These are phyloP conservation scores for Aspergillus taichungensis DNA, from an alignment of 495 filamentous ascomycete genomes.

Conservation along the genomic window DNA sequence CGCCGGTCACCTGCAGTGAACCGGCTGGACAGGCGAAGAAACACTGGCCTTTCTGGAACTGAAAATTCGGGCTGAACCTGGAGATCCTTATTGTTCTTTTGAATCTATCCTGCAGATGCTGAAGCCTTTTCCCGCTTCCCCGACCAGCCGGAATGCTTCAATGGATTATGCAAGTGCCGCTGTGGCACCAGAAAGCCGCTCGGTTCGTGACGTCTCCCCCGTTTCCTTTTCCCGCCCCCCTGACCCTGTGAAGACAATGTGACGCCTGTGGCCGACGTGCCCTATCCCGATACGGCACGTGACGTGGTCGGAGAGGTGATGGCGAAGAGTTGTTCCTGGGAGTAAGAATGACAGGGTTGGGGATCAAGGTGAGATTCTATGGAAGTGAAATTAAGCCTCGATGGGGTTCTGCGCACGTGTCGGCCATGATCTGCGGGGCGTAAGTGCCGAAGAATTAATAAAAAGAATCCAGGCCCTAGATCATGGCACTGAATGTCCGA, in stretches of 20 bases:
- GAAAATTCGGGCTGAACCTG: constrained; percentile 2
- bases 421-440: constrained; percentile 4
- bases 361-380: not conserved
- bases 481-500: constrained; percentile 6
- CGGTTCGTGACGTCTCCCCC: not conserved
- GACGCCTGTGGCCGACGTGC: too few relatives aligned
- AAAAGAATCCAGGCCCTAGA: not conserved
- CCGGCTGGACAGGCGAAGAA: constrained; percentile 5
- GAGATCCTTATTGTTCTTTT: constrained; percentile 5
- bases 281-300: too few relatives aligned
- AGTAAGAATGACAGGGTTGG: not conserved
- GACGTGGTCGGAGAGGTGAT: not conserved
- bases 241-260: not conserved
- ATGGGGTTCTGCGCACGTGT: constrained; percentile 8
- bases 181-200: constrained; percentile 10
- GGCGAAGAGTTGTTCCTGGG: not conserved
- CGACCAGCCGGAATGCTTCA: constrained; percentile 18
- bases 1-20: constrained; percentile 13
- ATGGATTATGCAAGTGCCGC: constrained; percentile 8
- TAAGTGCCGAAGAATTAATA: too few relatives aligned
- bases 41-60: constrained; percentile 10
- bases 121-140: constrained; percentile 13
- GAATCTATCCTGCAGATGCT: constrained; percentile 14
- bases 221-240: not conserved
- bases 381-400: constrained; percentile 12